Conservation (phyloP, 805 yeast genomes). For the Metschnikowia similis region DNA sequence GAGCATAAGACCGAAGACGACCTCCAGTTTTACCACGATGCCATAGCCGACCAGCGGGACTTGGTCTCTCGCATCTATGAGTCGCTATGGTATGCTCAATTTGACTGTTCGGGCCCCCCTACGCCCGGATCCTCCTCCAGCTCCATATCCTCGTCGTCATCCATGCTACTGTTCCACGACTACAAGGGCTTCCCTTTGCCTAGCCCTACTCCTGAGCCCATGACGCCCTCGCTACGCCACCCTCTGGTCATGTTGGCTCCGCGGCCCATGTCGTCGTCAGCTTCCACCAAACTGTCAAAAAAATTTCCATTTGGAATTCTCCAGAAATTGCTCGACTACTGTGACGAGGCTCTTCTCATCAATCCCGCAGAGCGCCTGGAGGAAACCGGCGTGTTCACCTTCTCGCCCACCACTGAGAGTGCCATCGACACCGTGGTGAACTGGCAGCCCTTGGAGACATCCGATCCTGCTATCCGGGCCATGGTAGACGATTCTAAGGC, state of each 20-base stretch:
- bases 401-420: constrained; percentile 58
- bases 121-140: constrained; percentile 14
- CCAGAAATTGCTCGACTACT: constrained; percentile 54
- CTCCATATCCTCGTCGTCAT: constrained; percentile 19
- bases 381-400: constrained; percentile 29
- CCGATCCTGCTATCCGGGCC: constrained; percentile 60
- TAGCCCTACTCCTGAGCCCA: not conserved
- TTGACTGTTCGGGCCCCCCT: constrained; percentile 15
- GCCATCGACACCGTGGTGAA: constrained; percentile 47
- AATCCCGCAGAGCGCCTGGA: constrained; percentile 61
- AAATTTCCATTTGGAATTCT: constrained; percentile 63
- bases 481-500: constrained; percentile 65
- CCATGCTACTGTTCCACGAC: constrained; percentile 29
- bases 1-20: constrained; percentile 82
- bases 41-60: constrained; percentile 63
- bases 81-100: constrained; percentile 24
- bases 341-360: constrained; percentile 70
- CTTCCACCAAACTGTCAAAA: constrained; percentile 40
- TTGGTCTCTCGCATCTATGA: constrained; percentile 44
- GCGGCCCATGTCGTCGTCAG: constrained; percentile 5
- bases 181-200: constrained; percentile 60
- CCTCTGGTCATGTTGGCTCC: constrained; percentile 11
- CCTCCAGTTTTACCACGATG: constrained; percentile 71
- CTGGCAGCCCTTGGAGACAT: constrained; percentile 46
- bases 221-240: constrained; percentile 3